These are phyloP conservation scores for Sphagnurus paluster DNA, from an alignment of 1,284 basidiomycete species.

Conservation along the genomic window DNA sequence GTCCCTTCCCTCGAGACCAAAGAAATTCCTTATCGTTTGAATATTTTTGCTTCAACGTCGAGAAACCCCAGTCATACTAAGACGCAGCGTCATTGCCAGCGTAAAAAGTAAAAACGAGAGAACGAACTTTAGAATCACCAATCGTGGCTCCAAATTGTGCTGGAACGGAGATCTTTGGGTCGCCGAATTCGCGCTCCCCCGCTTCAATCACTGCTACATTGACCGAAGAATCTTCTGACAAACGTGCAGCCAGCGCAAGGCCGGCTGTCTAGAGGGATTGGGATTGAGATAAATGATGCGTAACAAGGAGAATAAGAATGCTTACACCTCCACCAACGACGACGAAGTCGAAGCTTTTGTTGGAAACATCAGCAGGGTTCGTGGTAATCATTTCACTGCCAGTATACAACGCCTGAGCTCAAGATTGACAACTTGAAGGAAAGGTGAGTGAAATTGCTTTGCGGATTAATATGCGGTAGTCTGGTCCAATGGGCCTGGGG, in stretches of 20 bases:
- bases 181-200: slow-evolving; percentile 23
- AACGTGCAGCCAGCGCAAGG: slow-evolving; percentile 9
- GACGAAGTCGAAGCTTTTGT: slow-evolving; percentile 18
- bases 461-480: too few relatives aligned
- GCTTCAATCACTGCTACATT: slow-evolving; percentile 27
- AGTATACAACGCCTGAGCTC: neutral
- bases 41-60: slow-evolving; percentile 13
- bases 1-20: slow-evolving; percentile 17
- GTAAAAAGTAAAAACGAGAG: slow-evolving; percentile 1
- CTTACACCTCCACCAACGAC: slow-evolving; percentile 14
- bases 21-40: slow-evolving; percentile 6
- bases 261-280: slow-evolving; percentile 15
- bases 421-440: too few relatives aligned
- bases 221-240: slow-evolving; percentile 12
- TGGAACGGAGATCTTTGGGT: slow-evolving; percentile 14
- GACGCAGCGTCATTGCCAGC: neutral
- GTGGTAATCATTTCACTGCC: slow-evolving; percentile 9
- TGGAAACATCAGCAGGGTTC: slow-evolving; percentile 22
- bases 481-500: too few relatives aligned
- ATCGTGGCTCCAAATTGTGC: slow-evolving; percentile 3
- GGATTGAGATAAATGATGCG: neutral
- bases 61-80: slow-evolving; percentile 17
- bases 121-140: slow-evolving; percentile 8
- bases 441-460: too few relatives aligned
- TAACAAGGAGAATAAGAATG: neutral